Evolutionary conservation across 345 rosid species (phyloP), one percentile per base, ranked within the genome.

Genomic region (Citrus sinensis): DNA sequence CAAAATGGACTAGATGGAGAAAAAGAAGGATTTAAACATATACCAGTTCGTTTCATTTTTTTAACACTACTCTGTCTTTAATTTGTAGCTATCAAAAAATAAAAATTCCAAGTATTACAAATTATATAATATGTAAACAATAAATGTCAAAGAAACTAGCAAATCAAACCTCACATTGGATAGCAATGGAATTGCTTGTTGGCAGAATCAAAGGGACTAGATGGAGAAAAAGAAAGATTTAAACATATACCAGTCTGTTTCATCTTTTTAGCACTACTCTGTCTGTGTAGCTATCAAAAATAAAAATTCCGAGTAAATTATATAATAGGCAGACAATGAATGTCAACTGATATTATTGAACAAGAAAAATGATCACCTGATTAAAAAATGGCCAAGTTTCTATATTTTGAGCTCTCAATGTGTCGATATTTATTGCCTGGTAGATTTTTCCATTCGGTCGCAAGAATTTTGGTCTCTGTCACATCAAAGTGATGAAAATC

Each of bases 321-420:
- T 49, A 42, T 16, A 4, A 3, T 46, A 0, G 25, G n/a, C 0
- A 11, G 35, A 73, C 56, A n/a, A 59, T 69, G 34, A 73, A 14
- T 4, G 7, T 32, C 22, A 49, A 4, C 19, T 9, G 20, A 22
- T 4, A 6, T 68, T 4, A 10, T 5, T 9, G 6, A 55, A 16
- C n/a, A 16, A 55, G 77, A 32, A 54, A 51, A 54, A 56, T 19
- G 67, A 65, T 67, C 20, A 87, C 90, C 83, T 87, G 87, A 64
- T 87, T 85, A 62, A 83, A 87, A 82, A 85, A 85, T 27, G 90
- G 90, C 84, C 84, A 83, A 40, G 90, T 83, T 81, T 87, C 88
- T 78, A 83, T 54, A 78, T 87, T 87, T 74, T 87, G 90, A 64
- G 88, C 88, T 42, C 88, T 80, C 10, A 83, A 73, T 19, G 88